Evolutionary conservation across 169 alveolate genomes (phyloP).

Genomic region (Plasmodium berghei): DNA sequence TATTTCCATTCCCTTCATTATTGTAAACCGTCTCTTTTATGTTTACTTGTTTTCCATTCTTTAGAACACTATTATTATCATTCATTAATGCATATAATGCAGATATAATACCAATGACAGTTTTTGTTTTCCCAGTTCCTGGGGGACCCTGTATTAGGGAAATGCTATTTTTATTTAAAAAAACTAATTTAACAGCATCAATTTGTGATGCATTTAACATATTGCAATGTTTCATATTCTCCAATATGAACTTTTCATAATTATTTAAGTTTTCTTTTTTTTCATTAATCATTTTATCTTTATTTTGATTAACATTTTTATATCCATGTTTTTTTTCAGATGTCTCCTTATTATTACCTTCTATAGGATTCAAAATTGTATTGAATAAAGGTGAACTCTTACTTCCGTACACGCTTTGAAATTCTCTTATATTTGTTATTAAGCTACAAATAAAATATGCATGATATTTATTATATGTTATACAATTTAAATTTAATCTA

Average conservation of each 20-base stretch:
- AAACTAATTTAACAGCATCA: conserved; percentile 71
- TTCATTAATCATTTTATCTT: not conserved
- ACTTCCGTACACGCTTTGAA: conserved; percentile 63
- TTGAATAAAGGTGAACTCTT: conserved; percentile 38
- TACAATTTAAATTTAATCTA: conserved; percentile 45
- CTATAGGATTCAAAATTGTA: conserved; percentile 37
- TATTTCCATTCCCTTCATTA: conserved; percentile 42
- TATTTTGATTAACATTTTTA: conserved; percentile 9
- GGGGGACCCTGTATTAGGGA: conserved; percentile 98
- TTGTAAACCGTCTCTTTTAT: conserved; percentile 44
- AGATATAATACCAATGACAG: conserved; percentile 93
- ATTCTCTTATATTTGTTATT: conserved; percentile 74
- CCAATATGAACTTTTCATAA: conserved; percentile 34
- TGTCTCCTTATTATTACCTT: not conserved
- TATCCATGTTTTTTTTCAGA: conserved; percentile 4
- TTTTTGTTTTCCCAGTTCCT: conserved; percentile 98
- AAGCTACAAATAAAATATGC: conserved; percentile 53
- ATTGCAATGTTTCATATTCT: conserved; percentile 18
- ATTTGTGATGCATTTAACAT: conserved; percentile 64
- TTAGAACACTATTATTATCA: not conserved
- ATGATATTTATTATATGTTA: conserved; percentile 52
- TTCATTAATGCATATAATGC: conserved; percentile 39
- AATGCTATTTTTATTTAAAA: conserved; percentile 58
- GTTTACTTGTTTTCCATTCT: conserved; percentile 13
- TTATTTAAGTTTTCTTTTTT: conserved; percentile 8